Evolutionary conservation across 2,329 filamentous ascomycete genomes (phyloP), one percentile per base, ranked within the genome.

Genomic region (Chrysosporium keratinophilum): DNA sequence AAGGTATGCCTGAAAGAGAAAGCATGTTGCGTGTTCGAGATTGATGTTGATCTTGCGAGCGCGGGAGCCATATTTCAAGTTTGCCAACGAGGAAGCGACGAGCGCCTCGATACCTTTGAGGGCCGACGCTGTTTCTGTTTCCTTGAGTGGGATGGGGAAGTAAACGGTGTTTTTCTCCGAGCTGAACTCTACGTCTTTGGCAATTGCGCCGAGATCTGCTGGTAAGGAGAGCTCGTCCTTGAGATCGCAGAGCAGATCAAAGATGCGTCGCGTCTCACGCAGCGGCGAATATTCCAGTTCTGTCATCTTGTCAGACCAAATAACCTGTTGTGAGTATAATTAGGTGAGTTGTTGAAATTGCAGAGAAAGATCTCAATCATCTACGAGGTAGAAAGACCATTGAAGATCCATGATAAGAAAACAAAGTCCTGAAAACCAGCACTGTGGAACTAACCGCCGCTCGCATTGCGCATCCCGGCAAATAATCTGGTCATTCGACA

Each of bases 21-120:
- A 72, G 6, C 65, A 69, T 11, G 69, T 71, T 3, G 70, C 67
- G 23, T 63, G 63, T 56, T 72, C 70, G 43, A 71, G 57, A 47
- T 62, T 68, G 15, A 72, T 61, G 46, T 61, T 65, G 14, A 71
- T 65, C 53, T 62, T 60, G 1, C 67, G 71, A 37, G 63, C 57
- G 40, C 62, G 58, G 20, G 65, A 58, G n/a, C 73, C 76, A 62
- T 74, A 74, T 45, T 74, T 70, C 23, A 84, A 64, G 62, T 82
- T 73, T 9, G 77, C 78, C 56, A 85, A 76, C 1, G 78, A 75
- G n/a, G 76, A 77, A 2, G 78, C 79, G n/a, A 80, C 72, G 39
- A 76, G 74, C 4, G 76, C 81, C 60, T 84, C 81, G 5, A 82
- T 68, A 5, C 75, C 80, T 62, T 82, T 83, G 58, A 83, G 68